Evolutionary conservation across 192 early-diverging fungal genomes (phyloP).

Genomic region (Gaertneriomyces semiglobifer): DNA sequence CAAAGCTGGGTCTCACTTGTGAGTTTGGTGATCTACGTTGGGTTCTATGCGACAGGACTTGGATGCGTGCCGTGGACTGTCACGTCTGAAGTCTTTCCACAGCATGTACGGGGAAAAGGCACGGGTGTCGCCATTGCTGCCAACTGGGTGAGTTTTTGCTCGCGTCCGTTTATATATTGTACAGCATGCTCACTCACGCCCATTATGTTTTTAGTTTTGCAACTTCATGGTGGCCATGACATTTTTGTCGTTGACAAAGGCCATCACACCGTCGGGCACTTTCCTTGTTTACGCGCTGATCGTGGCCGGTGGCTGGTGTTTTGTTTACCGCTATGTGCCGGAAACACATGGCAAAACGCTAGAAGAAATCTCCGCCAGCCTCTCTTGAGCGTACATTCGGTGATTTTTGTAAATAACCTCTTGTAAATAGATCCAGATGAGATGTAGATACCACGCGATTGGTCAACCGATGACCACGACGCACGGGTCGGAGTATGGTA

Average conservation of each 20-base stretch:
- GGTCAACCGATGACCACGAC: too few relatives aligned
- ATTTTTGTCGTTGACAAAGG: not conserved
- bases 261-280: constrained; percentile 10
- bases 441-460: too few relatives aligned
- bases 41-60: constrained; percentile 2
- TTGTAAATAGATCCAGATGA: too few relatives aligned
- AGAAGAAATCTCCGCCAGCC: not conserved
- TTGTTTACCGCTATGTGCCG: constrained; percentile 7
- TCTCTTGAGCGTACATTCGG: too few relatives aligned
- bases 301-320: constrained; percentile 4
- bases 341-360: constrained; percentile 9
- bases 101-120: constrained; percentile 11
- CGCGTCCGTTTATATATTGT: too few relatives aligned
- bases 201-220: not conserved
- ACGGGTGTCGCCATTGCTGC: constrained; percentile 9
- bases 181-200: too few relatives aligned
- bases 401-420: too few relatives aligned
- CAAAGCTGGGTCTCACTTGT: constrained; percentile 2
- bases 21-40: constrained; percentile 7
- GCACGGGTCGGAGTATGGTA: too few relatives aligned
- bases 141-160: too few relatives aligned
- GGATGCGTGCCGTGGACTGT: constrained; percentile 13
- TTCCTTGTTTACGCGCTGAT: constrained; percentile 4
- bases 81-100: constrained; percentile 11
- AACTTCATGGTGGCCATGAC: constrained; percentile 7